phyloP scores from a whole-genome alignment of 306 rosid species.

The Trifolium repens region DNA sequence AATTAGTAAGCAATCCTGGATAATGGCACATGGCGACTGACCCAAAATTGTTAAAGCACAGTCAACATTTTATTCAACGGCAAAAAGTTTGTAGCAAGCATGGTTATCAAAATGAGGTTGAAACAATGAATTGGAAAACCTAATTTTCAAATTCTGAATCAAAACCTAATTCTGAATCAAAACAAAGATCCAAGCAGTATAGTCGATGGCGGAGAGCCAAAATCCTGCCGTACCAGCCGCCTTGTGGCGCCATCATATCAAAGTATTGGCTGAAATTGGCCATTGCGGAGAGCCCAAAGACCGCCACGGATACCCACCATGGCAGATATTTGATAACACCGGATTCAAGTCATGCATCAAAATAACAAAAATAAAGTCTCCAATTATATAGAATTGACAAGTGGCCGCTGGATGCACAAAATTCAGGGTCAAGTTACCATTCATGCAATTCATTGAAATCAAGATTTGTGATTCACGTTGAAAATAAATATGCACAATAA shows the following conservation, averaged over 20 bases:
- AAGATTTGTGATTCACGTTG: neutral
- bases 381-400: neutral
- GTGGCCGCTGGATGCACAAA: neutral
- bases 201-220: no score
- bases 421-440: neutral
- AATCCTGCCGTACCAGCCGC: no score
- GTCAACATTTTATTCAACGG: neutral
- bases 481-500: neutral
- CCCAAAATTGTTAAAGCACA: neutral
- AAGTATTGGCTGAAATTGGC: no score
- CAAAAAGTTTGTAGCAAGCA: no score
- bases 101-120: no score
- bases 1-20: conserved; percentile 4
- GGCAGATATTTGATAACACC: no score
- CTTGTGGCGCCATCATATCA: no score
- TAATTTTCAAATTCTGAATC: neutral
- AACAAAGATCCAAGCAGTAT: no score
- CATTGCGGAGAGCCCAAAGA: no score
- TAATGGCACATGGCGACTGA: neutral
- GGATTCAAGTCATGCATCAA: neutral
- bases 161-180: no score
- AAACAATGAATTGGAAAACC: neutral
- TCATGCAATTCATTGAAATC: neutral
- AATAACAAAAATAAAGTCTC: neutral
- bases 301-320: no score